Conservation (phyloP, 2,329 filamentous ascomycete genomes). For the Penicillium sp. region DNA sequence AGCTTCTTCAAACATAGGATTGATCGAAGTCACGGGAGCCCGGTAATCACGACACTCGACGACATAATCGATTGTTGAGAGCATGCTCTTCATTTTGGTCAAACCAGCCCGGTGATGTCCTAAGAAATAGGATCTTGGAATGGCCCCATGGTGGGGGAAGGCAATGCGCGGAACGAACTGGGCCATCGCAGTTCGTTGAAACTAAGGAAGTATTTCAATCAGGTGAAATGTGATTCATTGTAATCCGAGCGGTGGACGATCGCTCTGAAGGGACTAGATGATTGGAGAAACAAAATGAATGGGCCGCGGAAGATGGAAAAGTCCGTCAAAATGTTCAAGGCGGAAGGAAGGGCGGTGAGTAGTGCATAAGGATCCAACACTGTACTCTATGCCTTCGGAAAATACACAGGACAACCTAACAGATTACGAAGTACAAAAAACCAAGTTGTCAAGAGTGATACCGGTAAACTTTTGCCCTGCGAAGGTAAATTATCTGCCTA, state of each 20-base stretch:
- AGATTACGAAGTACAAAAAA: no score
- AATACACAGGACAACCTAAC: no score
- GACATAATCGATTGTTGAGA: conserved; percentile 80
- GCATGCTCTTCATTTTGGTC: conserved; percentile 74
- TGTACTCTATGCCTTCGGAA: no score
- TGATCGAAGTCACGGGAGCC: conserved; percentile 82
- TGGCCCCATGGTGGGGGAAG: conserved; percentile 71
- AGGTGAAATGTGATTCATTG: conserved; percentile 9
- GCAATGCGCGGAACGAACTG: conserved; percentile 69
- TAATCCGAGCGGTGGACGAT: not conserved
- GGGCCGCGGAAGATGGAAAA: not conserved
- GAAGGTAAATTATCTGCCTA: no score
- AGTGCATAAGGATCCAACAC: no score
- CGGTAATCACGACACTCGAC: conserved; percentile 95
- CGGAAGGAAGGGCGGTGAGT: conserved; percentile 7
- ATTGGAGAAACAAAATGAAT: not conserved
- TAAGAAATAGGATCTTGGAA: conserved; percentile 88
- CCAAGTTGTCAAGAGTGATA: no score
- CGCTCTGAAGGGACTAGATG: not conserved
- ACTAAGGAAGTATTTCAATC: not conserved
- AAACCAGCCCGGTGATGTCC: conserved; percentile 87
- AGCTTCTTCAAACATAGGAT: conserved; percentile 80
- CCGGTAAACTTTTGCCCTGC: no score
- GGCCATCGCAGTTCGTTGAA: conserved; percentile 18
- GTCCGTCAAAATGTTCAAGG: conserved; percentile 7